These are phyloP conservation scores for Collybiopsis luxurians DNA, from an alignment of 768 basidiomycete species.

Conservation along the genomic window DNA sequence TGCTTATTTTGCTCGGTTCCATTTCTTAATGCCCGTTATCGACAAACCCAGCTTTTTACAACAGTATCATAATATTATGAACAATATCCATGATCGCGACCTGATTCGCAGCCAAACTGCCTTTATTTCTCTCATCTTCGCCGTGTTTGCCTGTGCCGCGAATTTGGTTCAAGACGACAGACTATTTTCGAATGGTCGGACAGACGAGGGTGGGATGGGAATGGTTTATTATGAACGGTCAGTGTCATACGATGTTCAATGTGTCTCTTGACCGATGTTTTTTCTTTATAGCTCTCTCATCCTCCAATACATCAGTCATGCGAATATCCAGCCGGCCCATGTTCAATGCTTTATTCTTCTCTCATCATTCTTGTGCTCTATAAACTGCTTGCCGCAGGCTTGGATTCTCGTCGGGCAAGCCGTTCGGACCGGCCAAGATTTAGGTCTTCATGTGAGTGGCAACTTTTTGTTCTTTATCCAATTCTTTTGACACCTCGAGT, in stretches of 20 bases:
- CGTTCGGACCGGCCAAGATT: slow-evolving; percentile 84
- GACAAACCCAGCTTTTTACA: slow-evolving; percentile 82
- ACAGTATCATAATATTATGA: slow-evolving; percentile 74
- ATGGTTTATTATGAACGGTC: slow-evolving; percentile 90
- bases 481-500: slow-evolving; percentile 16
- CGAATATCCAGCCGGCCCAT: slow-evolving; percentile 80
- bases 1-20: slow-evolving; percentile 83
- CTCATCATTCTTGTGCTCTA: slow-evolving; percentile 87
- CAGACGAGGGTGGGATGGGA: slow-evolving; percentile 82
- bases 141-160: slow-evolving; percentile 89
- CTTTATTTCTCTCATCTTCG: slow-evolving; percentile 80
- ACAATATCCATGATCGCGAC: slow-evolving; percentile 50
- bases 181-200: slow-evolving; percentile 49
- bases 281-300: slow-evolving; percentile 67
- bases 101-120: slow-evolving; percentile 62
- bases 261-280: background rate
- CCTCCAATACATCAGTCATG: slow-evolving; percentile 88
- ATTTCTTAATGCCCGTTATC: slow-evolving; percentile 85
- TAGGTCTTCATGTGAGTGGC: slow-evolving; percentile 81
- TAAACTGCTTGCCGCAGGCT: slow-evolving; percentile 92
- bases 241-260: background rate
- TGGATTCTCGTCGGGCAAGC: slow-evolving; percentile 93
- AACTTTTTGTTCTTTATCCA: slow-evolving; percentile 8
- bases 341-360: slow-evolving; percentile 89
- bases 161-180: slow-evolving; percentile 75